phyloP scores from a whole-genome alignment of 2,329 filamentous ascomycete genomes.

The Apiospora phragmitis region DNA sequence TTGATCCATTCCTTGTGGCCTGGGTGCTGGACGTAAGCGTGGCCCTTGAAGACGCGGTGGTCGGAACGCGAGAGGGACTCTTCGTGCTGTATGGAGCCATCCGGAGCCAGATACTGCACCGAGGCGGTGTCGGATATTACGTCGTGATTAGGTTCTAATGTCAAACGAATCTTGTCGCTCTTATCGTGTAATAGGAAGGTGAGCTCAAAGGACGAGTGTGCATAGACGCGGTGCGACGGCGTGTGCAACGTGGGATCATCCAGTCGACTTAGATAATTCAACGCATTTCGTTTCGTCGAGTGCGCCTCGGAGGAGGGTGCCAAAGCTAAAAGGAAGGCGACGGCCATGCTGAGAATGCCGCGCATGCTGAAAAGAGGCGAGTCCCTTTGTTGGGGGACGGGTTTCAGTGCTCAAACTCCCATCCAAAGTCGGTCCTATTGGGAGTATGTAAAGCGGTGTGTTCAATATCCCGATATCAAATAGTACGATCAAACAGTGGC shows the following conservation, averaged over 20 bases:
- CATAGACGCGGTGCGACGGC: constrained; percentile 75
- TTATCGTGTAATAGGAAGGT: constrained; percentile 72
- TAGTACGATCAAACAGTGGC: neutral
- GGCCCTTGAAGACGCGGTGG: constrained; percentile 84
- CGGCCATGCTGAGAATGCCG: constrained; percentile 27
- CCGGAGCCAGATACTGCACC: constrained; percentile 68
- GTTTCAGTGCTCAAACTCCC: constrained; percentile 24
- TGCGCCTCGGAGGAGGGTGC: constrained; percentile 52
- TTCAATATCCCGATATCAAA: constrained; percentile 7
- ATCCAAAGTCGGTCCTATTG: constrained; percentile 19
- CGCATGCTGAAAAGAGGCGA: constrained; percentile 28
- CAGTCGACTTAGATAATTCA: constrained; percentile 72
- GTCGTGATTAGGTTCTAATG: constrained; percentile 88
- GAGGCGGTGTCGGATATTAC: constrained; percentile 76
- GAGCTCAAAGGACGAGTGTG: constrained; percentile 81
- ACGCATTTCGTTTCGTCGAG: constrained; percentile 73
- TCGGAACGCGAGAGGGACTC: constrained; percentile 71
- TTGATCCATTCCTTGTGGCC: constrained; percentile 69
- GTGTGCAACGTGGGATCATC: constrained; percentile 78
- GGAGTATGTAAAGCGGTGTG: neutral
- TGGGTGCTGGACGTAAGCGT: constrained; percentile 66
- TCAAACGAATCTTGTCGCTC: constrained; percentile 71
- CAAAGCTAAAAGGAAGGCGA: constrained; percentile 29
- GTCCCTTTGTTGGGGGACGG: constrained; percentile 25
- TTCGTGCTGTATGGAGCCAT: constrained; percentile 67